These are phyloP conservation scores for Phyllosticta citribraziliensis DNA, from an alignment of 2,329 filamentous ascomycete genomes.

Conservation along the genomic window DNA sequence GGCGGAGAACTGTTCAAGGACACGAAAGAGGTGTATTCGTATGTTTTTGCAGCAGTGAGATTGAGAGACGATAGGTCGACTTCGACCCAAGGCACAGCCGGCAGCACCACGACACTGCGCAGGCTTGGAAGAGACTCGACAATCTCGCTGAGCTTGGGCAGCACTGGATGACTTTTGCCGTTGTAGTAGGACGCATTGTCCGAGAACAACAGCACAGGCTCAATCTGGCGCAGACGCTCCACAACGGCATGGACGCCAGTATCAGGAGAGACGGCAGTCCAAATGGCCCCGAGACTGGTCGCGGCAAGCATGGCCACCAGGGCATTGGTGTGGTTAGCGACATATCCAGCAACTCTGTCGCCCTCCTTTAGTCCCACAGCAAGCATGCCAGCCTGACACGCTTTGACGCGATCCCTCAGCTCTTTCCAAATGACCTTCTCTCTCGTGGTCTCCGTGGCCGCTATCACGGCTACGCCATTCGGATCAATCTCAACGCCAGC, in stretches of 20 bases:
- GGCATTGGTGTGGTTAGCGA: constrained; percentile 83
- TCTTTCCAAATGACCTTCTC: constrained; percentile 66
- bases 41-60: constrained; percentile 12
- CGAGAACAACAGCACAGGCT: constrained; percentile 70
- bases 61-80: constrained; percentile 31
- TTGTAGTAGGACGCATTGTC: constrained; percentile 90
- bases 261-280: constrained; percentile 89
- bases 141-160: constrained; percentile 70
- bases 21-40: constrained; percentile 23
- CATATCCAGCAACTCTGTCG: constrained; percentile 60
- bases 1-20: constrained; percentile 23
- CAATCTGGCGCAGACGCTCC: constrained; percentile 77
- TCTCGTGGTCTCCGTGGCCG: constrained; percentile 62
- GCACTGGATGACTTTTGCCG: constrained; percentile 74
- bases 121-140: constrained; percentile 57
- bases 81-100: constrained; percentile 44
- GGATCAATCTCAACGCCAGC: constrained; percentile 44
- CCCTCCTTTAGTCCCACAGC: constrained; percentile 53
- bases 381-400: constrained; percentile 61
- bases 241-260: constrained; percentile 85
- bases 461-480: constrained; percentile 61
- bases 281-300: constrained; percentile 74
- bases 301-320: constrained; percentile 81
- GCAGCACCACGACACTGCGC: constrained; percentile 63
- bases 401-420: constrained; percentile 66